Evolutionary conservation across 345 rosid genomes (phyloP).

Genomic region (Sonneratia caseolaris): DNA sequence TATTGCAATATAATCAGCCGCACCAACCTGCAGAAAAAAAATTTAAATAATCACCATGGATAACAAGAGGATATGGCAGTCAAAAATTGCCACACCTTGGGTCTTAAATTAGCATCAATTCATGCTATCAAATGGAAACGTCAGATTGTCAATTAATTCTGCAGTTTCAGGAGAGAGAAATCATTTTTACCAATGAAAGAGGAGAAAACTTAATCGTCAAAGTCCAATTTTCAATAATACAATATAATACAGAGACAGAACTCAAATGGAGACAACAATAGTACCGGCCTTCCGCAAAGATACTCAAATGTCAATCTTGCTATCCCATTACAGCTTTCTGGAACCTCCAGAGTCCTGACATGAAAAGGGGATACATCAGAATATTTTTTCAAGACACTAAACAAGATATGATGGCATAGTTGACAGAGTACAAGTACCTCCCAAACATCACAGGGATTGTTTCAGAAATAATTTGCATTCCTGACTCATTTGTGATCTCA

Average conservation of each 20-base stretch:
- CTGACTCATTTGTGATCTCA: constrained; percentile 44
- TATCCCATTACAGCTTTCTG: constrained; percentile 75
- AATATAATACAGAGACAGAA: not conserved
- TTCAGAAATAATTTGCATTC: constrained; percentile 47
- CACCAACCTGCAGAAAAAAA: constrained; percentile 46
- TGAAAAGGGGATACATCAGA: constrained; percentile 8
- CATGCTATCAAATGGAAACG: not conserved
- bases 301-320: constrained; percentile 72
- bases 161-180: not conserved
- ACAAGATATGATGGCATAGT: not conserved
- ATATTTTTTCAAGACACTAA: not conserved
- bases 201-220: not conserved
- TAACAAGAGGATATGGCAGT: not conserved
- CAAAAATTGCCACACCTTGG: not conserved
- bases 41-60: not conserved
- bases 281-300: constrained; percentile 76
- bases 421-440: constrained; percentile 56
- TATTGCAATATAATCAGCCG: constrained; percentile 89
- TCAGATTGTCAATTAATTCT: not conserved
- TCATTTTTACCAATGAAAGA: not conserved
- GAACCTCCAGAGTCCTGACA: constrained; percentile 62
- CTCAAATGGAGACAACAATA: not conserved
- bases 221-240: not conserved
- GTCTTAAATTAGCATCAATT: not conserved
- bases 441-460: constrained; percentile 88